A percentile compares a stretch with the other conserved stretches of the same genome.
These are phyloP conservation scores for Orbilia quercus DNA, from an alignment of 2,329 filamentous ascomycete species.

Conservation along the genomic window DNA sequence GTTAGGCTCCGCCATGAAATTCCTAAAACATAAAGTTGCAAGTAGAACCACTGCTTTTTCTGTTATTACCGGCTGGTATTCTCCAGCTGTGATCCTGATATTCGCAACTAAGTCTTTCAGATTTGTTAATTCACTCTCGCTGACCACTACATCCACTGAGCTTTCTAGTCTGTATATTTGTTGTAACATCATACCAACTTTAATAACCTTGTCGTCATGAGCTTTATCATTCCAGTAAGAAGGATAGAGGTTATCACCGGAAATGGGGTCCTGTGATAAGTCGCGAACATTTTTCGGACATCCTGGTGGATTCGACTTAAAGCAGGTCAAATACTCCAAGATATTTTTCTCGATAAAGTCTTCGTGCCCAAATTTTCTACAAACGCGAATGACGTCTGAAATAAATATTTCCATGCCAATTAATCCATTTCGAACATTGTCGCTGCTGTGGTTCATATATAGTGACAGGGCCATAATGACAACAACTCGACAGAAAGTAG, in stretches of 20 bases:
- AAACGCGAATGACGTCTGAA: constrained; percentile 5
- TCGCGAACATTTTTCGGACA: neutral
- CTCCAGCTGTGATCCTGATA: neutral
- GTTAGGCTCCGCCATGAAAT: constrained; percentile 4
- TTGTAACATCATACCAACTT: constrained; percentile 1
- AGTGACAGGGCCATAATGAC: too few relatives aligned
- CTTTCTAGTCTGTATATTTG: constrained; percentile 2
- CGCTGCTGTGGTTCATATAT: too few relatives aligned
- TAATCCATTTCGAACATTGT: too few relatives aligned
- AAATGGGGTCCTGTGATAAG: neutral
- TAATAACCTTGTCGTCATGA: neutral
- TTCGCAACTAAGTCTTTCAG: constrained; percentile 6
- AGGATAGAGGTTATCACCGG: neutral
- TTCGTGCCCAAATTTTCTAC: constrained; percentile 1
- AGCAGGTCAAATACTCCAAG: neutral
- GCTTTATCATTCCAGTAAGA: neutral
- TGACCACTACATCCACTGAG: neutral
- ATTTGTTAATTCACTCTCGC: neutral
- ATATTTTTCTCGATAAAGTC: constrained; percentile 7
- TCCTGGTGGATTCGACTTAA: neutral
- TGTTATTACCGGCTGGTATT: neutral
- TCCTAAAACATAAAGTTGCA: neutral
- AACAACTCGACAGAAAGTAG: neutral
- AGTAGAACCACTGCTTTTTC: neutral
- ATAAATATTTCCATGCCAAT: constrained; percentile 3